phyloP scores from a whole-genome alignment of 352 stramenopile species.

The Thraustochytrium sp. region DNA sequence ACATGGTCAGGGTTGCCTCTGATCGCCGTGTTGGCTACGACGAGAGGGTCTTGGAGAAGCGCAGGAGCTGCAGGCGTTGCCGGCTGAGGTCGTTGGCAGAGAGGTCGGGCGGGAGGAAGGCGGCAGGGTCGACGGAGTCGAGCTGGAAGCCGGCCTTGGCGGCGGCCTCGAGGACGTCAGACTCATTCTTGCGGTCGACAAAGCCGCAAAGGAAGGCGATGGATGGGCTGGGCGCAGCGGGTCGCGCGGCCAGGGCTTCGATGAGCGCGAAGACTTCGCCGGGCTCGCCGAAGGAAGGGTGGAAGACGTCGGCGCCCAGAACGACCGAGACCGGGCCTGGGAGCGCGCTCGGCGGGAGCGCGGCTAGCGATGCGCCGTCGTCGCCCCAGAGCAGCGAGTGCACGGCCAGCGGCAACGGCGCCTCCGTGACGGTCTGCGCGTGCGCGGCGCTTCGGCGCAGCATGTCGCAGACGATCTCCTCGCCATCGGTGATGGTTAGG shows the following conservation, averaged over 20 bases:
- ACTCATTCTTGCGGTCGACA: conserved; percentile 24
- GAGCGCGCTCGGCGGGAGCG: neutral
- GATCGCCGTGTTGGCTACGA: neutral
- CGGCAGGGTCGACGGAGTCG: neutral
- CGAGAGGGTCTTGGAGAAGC: neutral
- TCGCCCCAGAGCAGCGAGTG: conserved; percentile 3
- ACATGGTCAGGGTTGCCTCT: neutral
- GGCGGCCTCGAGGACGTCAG: neutral
- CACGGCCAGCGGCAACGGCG: neutral
- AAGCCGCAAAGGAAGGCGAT: neutral
- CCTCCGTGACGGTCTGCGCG: neutral
- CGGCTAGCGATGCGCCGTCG: neutral
- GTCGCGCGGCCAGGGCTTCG: neutral
- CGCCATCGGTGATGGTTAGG: neutral
- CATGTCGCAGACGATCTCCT: neutral
- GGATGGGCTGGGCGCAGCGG: neutral
- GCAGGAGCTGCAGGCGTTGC: neutral
- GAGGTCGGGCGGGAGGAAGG: neutral
- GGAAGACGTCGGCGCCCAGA: conserved; percentile 31
- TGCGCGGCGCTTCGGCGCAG: neutral
- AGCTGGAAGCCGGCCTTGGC: neutral
- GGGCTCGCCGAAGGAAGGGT: conserved; percentile 15
- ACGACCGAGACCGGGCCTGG: neutral
- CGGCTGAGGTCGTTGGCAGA: neutral
- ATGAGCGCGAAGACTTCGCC: conserved; percentile 22